Evolutionary conservation across 805 yeast genomes (phyloP), one percentile per base, ranked within the genome.

Genomic region (Helenozyma rhizophorensis): DNA sequence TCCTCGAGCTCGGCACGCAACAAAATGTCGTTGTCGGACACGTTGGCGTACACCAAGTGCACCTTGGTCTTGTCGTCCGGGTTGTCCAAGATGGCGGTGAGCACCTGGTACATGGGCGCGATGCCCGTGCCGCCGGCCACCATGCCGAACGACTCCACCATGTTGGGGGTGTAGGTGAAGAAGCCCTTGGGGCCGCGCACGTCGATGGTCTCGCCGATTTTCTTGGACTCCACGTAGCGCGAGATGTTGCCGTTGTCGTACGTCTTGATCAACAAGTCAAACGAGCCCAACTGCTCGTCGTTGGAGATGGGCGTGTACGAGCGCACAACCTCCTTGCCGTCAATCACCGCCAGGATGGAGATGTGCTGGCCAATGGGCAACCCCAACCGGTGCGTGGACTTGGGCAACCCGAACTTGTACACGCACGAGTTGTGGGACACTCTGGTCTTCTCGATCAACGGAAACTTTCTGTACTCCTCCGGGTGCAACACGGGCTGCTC

Each of bases 71-170:
- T 72, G 62, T 90, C 97, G 12, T 70, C 64, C 15, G 94, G 90
- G 56, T 89, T 78, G 36, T 68, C 64, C 49, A 79, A 78, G 45
- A 89, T 80, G 10, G 94, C 84, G 48, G 84, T 83, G 47, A 89
- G 78, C 47, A 88, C 80, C 68, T 88, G 96, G 62, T 78, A 86
- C 96, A 88, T 88, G 56, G 96, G 96, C 6, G 96, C 83, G 51
- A 88, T 83, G 58, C 97, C 97, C 23, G 97, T 86, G 53, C 97
- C 97, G 47, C 97, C 97, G 25, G 96, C 95, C 45, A 90, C 79
- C 97, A 89, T 89, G 34, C 83, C 87, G 39, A 89, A 70, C 39
- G 74, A 71, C 37, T 71, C 65, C 36, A 75, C 79, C 79, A 82
- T 78, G 62, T 84, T 85, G 47, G 94, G 87, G 33, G 76, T 68